Conservation (phyloP, 1,139 yeast species). For the Lodderomyces orthopsilosis region DNA sequence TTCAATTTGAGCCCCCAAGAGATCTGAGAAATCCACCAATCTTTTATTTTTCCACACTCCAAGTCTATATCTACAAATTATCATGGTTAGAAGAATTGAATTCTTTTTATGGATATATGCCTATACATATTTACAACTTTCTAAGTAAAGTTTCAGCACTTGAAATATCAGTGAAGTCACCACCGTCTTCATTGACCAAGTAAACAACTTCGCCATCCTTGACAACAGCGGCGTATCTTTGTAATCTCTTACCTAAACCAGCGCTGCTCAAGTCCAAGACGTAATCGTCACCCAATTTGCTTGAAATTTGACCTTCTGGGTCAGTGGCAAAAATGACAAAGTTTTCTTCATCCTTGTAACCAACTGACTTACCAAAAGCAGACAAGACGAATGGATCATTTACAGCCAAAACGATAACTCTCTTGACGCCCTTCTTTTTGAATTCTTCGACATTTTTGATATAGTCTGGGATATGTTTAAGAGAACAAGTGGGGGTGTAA, state of each 20-base stretch:
- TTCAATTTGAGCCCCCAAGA: no score
- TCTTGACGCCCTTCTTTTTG: conserved; percentile 67
- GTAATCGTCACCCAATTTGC: conserved; percentile 57
- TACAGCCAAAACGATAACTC: conserved; percentile 68
- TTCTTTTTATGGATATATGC: no score
- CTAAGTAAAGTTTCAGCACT: conserved; percentile 55
- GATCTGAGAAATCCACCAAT: no score
- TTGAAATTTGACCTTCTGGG: conserved; percentile 50
- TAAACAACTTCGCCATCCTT: conserved; percentile 61
- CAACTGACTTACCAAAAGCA: conserved; percentile 80
- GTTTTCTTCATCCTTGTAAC: conserved; percentile 46
- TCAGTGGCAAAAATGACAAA: conserved; percentile 70
- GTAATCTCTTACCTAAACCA: conserved; percentile 66
- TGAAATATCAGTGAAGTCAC: conserved; percentile 57
- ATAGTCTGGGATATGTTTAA: conserved; percentile 76
- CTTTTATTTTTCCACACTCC: no score
- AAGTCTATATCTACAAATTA: no score
- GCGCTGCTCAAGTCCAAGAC: conserved; percentile 46
- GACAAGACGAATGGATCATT: conserved; percentile 79
- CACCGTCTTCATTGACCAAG: conserved; percentile 60
- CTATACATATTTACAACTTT: conserved; percentile 16
- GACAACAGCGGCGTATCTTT: conserved; percentile 70
- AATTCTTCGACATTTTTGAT: conserved; percentile 51
- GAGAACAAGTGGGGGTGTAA: conserved; percentile 87
- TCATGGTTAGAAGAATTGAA: no score